Evolutionary conservation across 169 alveolate species (phyloP).

Genomic region (Plasmodium ovale): DNA sequence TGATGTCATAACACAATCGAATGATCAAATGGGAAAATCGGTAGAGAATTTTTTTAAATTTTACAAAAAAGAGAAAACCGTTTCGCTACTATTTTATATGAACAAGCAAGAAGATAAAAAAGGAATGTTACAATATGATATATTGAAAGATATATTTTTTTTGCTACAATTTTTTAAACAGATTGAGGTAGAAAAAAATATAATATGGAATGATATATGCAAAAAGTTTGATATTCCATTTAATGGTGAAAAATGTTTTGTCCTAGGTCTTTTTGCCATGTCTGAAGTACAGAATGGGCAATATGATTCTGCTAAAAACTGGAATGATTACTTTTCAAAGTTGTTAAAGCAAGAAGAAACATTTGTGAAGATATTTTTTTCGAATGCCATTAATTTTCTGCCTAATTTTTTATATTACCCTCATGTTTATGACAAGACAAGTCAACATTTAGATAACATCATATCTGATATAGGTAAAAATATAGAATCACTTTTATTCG

Average conservation of each 20-base stretch:
- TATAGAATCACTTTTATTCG: conserved; percentile 48
- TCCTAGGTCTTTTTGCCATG: conserved; percentile 48
- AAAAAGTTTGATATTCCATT: conserved; percentile 38
- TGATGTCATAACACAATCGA: conserved; percentile 24
- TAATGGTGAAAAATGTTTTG: conserved; percentile 40
- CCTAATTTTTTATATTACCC: conserved; percentile 69
- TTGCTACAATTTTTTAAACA: conserved; percentile 44
- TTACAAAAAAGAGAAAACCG: conserved; percentile 59
- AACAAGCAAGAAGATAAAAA: conserved; percentile 12
- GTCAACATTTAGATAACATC: not conserved
- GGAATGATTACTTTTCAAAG: conserved; percentile 17
- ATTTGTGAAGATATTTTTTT: conserved; percentile 14
- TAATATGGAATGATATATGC: conserved; percentile 55
- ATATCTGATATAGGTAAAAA: conserved; percentile 3
- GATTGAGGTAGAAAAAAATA: conserved; percentile 8
- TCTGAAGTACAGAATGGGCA: conserved; percentile 17
- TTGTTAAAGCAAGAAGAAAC: not conserved
- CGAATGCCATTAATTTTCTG: conserved; percentile 15
- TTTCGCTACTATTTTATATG: conserved; percentile 34
- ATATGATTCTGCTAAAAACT: conserved; percentile 12
- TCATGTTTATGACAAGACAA: not conserved
- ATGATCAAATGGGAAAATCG: conserved; percentile 19
- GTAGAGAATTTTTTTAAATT: conserved; percentile 30
- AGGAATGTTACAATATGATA: conserved; percentile 30
- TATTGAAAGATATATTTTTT: conserved; percentile 43